Base-by-base conservation (phyloP, 2,329 filamentous ascomycete genomes). In the Penicillium sp. region DNA sequence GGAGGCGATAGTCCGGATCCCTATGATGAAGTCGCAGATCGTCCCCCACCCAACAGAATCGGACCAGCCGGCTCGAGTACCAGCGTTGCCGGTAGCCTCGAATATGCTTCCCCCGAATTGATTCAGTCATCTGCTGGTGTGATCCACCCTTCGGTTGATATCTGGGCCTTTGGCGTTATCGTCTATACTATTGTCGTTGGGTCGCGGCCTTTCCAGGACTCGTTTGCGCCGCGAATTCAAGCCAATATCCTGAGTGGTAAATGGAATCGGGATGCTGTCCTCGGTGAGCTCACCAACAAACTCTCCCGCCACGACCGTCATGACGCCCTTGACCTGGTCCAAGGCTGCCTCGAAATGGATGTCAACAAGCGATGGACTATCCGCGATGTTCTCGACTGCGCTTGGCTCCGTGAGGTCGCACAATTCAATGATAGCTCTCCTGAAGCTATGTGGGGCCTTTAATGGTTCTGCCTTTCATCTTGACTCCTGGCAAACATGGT, bases 161-260 rank as follows among this genome's bases (percentile, higher is more conserved):
- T 89, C 2, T 89, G 87, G 87, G 86, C 87, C 2, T 87, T 84
- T 64, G 87, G 87, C 4, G 84, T 88, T 9, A 82, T 87, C 11
- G 75, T 87, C 3, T 89, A 83, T 65, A 80, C 84, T 1, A 73
- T 88, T 24, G 73, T 87, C 24, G 85, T 84, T 0, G 86, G 85
- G 16, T 79, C 80, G 5, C 77, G 87, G 6, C 87, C 87, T 0
- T 89, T 89, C 72, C 80, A 84, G 49, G 83, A 87, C 63, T 71
- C 79, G 0, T 83, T 89, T 60, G 77, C 83, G 46, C 81, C 84
- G 47, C 83, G 82, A 55, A 79, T 87, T 4, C 81, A 82, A 54
- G 79, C 81, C 58, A 82, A 84, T 63, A 89, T 89, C 56, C 70
- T 83, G 29, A 78, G 77, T 16, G 86, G 85, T 6, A 80, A 82